Evolutionary conservation across 1,284 basidiomycete genomes (phyloP).

Genomic region (Singerocomus inundabilis): DNA sequence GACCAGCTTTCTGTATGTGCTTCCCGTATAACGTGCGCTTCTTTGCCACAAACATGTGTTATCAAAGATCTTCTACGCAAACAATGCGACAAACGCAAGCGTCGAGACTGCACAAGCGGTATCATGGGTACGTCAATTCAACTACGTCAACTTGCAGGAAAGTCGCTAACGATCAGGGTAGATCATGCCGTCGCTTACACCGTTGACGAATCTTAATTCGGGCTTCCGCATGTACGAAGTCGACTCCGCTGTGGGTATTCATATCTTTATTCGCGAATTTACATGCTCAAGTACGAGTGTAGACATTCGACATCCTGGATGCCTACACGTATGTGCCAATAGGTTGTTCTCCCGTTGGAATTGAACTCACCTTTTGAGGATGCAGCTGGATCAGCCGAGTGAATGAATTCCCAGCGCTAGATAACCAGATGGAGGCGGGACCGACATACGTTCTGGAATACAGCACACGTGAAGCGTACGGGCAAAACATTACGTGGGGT

Average conservation of each 20-base stretch:
- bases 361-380: background rate
- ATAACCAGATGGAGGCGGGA: slow-evolving; percentile 35
- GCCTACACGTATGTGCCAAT: slow-evolving; percentile 36
- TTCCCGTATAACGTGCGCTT: too few species aligned
- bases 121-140: slow-evolving; percentile 50
- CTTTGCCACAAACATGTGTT: background rate
- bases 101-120: slow-evolving; percentile 52
- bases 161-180: slow-evolving; percentile 12
- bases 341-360: background rate
- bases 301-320: slow-evolving; percentile 44
- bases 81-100: slow-evolving; percentile 46
- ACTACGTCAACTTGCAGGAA: background rate
- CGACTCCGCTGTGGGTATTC: slow-evolving; percentile 56
- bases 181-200: slow-evolving; percentile 71
- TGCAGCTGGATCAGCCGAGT: slow-evolving; percentile 38
- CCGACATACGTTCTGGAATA: slow-evolving; percentile 46
- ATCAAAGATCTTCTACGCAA: slow-evolving; percentile 42
- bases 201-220: slow-evolving; percentile 71
- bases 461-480: slow-evolving; percentile 43
- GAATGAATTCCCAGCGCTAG: slow-evolving; percentile 35
- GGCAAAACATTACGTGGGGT: slow-evolving; percentile 43
- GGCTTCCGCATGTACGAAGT: slow-evolving; percentile 80
- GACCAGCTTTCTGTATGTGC: slow-evolving; percentile 61
- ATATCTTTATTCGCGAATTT: background rate
- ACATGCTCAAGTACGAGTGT: slow-evolving; percentile 1